Base-by-base conservation (phyloP, 176 grass and related monocot genomes). In the Raddia guianensis region DNA sequence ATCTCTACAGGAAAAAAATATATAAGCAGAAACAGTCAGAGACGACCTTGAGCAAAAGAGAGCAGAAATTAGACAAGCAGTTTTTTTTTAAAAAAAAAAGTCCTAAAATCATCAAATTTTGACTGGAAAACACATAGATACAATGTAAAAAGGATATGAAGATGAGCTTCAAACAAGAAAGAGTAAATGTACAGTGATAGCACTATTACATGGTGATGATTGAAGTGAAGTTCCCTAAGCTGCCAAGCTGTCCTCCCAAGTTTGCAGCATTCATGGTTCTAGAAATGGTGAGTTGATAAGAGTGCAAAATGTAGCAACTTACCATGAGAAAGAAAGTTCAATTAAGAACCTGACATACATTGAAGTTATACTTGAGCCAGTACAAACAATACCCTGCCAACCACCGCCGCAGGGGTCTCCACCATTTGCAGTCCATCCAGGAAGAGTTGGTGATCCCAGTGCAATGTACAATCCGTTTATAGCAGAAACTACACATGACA, bases 261-360 rank as follows among this genome's bases (percentile, higher is more conserved):
- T 99, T 99, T 13, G 97, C 97, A 48, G 74, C 91, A 87, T 88
- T 96, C 66, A 99, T 91, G 64, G 77, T 89, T 90, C 97, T 99
- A 88, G 27, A 74, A 92, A 89, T 15, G 67, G 60, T 64, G 51
- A 86, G 35, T 32, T 42, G 40, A 68, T 75, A 84, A 54, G 49
- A 54, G 85, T 53, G 45, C 83, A 80, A 65, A 58, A 33, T 50
- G 45, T 74, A 48, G 9, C 9, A 62, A 73, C 61, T 8, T 15
- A 42, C 9, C 0, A 42, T 51, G 74, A 19, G 13, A 84, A 72
- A 73, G 37, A 42, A 64, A 82, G 76, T 20, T 6, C 57, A 68
- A 54, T 40, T 64, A 96, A 91, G 64, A 78, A 86, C 20, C 67
- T 86, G 89, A 45, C 86, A 42, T 99, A 99, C 97, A 99, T 95